phyloP scores from a whole-genome alignment of 176 grass and related monocot genomes.

The Phyllostachys edulis region DNA sequence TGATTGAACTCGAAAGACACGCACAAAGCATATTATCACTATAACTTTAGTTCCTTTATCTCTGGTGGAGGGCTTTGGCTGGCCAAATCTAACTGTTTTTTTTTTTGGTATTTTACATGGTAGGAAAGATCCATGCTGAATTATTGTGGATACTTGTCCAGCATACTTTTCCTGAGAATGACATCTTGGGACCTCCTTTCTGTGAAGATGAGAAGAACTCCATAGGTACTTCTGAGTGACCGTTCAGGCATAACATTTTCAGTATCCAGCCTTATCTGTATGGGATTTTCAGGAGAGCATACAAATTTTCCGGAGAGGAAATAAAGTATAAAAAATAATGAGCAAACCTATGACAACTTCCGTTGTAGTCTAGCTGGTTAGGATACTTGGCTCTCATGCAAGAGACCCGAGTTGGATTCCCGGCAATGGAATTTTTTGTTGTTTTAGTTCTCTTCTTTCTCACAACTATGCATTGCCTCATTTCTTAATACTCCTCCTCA shows the following conservation, averaged over 20 bases:
- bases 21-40: not conserved
- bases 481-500: no score
- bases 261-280: not conserved
- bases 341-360: not conserved
- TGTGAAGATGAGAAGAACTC: not conserved
- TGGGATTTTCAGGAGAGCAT: not conserved
- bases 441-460: not conserved
- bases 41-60: not conserved
- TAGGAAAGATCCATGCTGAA: not conserved
- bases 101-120: not conserved
- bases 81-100: not conserved
- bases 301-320: no score
- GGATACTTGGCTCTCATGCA: conserved; percentile 89
- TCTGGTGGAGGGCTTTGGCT: not conserved
- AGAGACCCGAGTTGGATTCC: conserved; percentile 74
- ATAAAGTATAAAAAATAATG: no score
- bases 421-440: conserved; percentile 44
- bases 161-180: not conserved
- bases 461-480: no score
- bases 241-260: not conserved
- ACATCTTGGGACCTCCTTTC: not conserved
- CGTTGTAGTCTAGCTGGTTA: conserved; percentile 93
- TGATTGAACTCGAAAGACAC: not conserved
- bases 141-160: not conserved
- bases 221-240: not conserved